These are phyloP conservation scores for Ploettnerulaceae sp. DNA, from an alignment of 2,329 filamentous ascomycete genomes.

Conservation along the genomic window DNA sequence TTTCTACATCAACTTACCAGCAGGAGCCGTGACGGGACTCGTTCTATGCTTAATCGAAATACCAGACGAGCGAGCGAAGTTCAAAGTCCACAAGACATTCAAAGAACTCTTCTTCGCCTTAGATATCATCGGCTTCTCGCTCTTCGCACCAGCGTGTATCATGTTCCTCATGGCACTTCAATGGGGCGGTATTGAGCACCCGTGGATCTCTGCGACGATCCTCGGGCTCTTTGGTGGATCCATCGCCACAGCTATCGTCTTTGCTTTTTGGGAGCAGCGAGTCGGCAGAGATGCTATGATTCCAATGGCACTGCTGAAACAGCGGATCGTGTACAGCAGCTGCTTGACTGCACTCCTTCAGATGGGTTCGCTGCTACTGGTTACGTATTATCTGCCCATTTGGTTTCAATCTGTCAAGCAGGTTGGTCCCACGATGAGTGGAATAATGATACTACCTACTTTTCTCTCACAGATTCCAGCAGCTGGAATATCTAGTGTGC, in stretches of 20 bases:
- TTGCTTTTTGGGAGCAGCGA: conserved; percentile 25
- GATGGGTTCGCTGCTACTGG: conserved; percentile 4
- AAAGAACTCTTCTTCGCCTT: conserved; percentile 15
- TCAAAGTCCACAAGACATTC: background rate
- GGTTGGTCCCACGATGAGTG: conserved; percentile 22
- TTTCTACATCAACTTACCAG: background rate
- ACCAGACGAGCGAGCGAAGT: background rate
- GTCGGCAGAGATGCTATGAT: conserved; percentile 29
- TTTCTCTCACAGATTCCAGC: conserved; percentile 16
- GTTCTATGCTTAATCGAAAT: conserved; percentile 1
- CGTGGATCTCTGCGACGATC: conserved; percentile 29
- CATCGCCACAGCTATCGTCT: conserved; percentile 20
- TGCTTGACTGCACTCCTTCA: conserved; percentile 14
- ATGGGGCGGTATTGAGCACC: conserved; percentile 32
- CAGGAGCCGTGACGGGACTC: background rate
- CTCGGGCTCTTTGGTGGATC: conserved; percentile 29
- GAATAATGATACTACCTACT: conserved; percentile 26
- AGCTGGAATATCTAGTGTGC: conserved; percentile 16
- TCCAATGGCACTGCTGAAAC: conserved; percentile 21
- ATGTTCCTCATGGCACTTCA: conserved; percentile 35
- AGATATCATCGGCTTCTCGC: conserved; percentile 32
- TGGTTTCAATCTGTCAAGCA: conserved; percentile 33
- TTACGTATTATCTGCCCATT: conserved; percentile 22
- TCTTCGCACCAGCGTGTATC: conserved; percentile 34
- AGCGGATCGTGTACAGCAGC: conserved; percentile 18